These are phyloP conservation scores for Cichorium intybus DNA, from an alignment of 140 eudicot species.

Conservation along the genomic window DNA sequence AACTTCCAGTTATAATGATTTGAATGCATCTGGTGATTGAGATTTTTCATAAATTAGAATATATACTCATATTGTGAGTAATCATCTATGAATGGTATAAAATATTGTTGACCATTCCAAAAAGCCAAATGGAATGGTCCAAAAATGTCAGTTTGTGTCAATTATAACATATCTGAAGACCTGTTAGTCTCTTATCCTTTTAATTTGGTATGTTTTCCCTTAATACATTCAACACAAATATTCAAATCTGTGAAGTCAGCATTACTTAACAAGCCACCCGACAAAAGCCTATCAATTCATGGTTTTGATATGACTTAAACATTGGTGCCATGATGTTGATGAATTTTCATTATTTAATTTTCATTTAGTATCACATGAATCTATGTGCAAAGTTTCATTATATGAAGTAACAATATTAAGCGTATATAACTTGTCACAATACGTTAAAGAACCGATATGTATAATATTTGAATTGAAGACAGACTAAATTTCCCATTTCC, in stretches of 20 bases:
- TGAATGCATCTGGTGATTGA: neutral
- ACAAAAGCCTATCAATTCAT: neutral
- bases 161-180: neutral
- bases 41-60: neutral
- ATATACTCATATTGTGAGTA: neutral
- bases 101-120: neutral
- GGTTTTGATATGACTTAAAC: conserved; percentile 5
- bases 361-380: neutral
- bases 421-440: neutral
- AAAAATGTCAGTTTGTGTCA: neutral
- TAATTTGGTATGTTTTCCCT: conserved; percentile 9
- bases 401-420: neutral
- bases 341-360: conserved; percentile 7
- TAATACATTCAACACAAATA: conserved; percentile 5
- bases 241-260: neutral
- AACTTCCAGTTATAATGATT: neutral
- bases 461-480: neutral
- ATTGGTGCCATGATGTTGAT: conserved; percentile 7
- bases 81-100: neutral
- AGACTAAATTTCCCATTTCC: conserved; percentile 1
- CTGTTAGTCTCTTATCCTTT: neutral
- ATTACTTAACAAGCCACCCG: neutral
- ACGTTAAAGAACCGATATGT: neutral
- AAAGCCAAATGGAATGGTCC: neutral
- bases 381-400: conserved; percentile 8